Evolutionary conservation across 768 basidiomycete species (phyloP).

Genomic region (Lentinula edodes): DNA sequence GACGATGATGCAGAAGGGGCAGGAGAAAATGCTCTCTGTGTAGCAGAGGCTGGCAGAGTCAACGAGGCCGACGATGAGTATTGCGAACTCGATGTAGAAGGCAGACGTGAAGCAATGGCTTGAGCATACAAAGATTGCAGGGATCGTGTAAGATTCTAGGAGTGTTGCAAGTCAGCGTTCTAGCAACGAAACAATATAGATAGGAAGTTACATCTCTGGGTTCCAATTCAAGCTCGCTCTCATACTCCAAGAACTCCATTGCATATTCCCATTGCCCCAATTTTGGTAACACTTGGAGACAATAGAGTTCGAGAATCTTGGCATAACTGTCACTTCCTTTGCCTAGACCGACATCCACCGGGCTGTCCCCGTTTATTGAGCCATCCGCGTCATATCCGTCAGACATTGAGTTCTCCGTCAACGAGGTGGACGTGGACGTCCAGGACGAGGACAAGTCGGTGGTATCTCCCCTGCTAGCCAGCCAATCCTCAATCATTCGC

Average conservation of each 20-base stretch:
- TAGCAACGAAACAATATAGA: not conserved
- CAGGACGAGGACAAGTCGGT: slow-evolving; percentile 6
- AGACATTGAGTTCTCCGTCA: not conserved
- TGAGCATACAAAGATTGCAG: slow-evolving; percentile 31
- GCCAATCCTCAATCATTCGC: slow-evolving; percentile 73
- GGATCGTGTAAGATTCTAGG: slow-evolving; percentile 32
- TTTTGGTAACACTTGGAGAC: slow-evolving; percentile 64
- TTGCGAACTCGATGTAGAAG: not conserved
- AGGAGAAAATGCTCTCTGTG: slow-evolving; percentile 29
- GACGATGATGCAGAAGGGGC: slow-evolving; percentile 57
- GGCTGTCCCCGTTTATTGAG: slow-evolving; percentile 8
- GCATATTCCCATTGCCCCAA: slow-evolving; percentile 80
- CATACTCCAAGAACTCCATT: slow-evolving; percentile 68
- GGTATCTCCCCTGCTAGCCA: slow-evolving; percentile 43
- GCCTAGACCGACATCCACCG: not conserved
- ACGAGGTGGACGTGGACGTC: not conserved
- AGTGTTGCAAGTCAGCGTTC: not conserved
- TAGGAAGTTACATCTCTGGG: slow-evolving; percentile 44
- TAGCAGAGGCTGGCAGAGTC: slow-evolving; percentile 30
- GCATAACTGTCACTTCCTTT: slow-evolving; percentile 54
- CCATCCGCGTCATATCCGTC: slow-evolving; percentile 12
- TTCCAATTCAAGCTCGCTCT: slow-evolving; percentile 51
- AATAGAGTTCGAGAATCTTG: slow-evolving; percentile 74
- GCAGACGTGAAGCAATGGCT: slow-evolving; percentile 3
- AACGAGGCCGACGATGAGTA: slow-evolving; percentile 17